These are phyloP conservation scores for Bromus sterilis DNA, from an alignment of 176 grass and related monocot species.

Conservation along the genomic window DNA sequence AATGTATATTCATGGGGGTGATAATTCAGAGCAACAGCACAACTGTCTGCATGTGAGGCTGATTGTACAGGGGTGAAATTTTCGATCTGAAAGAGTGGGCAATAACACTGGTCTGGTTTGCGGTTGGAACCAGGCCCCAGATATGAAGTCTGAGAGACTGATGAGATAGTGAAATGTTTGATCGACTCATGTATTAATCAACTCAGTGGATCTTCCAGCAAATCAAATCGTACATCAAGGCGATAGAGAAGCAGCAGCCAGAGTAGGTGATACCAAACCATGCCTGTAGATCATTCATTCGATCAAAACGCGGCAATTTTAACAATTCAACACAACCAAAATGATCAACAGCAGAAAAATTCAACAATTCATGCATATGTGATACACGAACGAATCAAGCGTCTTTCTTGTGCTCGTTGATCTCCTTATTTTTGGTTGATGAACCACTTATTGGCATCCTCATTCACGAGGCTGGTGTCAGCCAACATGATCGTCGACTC, in stretches of 20 bases:
- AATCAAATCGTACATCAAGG: background rate
- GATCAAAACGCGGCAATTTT: too few relatives aligned
- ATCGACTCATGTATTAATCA: background rate
- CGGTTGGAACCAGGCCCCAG: background rate
- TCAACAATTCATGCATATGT: too few relatives aligned
- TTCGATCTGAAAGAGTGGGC: background rate
- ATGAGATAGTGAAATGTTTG: too few relatives aligned
- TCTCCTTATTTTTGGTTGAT: too few relatives aligned
- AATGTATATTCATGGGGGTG: background rate
- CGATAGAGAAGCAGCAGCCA: background rate
- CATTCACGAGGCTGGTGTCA: too few relatives aligned
- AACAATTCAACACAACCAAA: too few relatives aligned
- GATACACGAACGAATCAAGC: too few relatives aligned
- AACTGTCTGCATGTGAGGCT: background rate
- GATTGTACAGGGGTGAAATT: background rate
- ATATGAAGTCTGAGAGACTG: background rate
- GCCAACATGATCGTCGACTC: too few relatives aligned
- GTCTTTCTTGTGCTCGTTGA: too few relatives aligned
- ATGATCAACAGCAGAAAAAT: too few relatives aligned
- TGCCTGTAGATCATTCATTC: too few relatives aligned
- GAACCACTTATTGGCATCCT: too few relatives aligned
- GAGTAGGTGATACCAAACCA: background rate
- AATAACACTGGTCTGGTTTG: background rate
- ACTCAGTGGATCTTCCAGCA: background rate
- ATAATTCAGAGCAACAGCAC: background rate